Conservation (phyloP, 1,284 basidiomycete species). For the Pseudozyma hubeiensis region DNA sequence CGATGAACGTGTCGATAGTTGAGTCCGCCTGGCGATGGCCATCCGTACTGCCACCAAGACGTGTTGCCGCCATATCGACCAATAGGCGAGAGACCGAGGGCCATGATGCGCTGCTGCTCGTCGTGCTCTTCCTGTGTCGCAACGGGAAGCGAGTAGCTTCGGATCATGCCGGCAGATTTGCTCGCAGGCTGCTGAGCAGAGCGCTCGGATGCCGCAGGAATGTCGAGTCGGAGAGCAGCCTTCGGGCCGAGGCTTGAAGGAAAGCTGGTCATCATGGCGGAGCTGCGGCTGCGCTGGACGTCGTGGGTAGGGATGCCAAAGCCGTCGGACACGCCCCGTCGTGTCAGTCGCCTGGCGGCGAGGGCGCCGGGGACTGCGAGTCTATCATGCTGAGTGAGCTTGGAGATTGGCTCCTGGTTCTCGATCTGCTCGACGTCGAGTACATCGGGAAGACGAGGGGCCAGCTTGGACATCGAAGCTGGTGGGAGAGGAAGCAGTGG, state of each 20-base stretch:
- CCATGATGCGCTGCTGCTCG: slow-evolving; percentile 54
- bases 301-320: slow-evolving; percentile 12
- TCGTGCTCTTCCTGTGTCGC: slow-evolving; percentile 59
- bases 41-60: slow-evolving; percentile 51
- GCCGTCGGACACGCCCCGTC: slow-evolving; percentile 36
- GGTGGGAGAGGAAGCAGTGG: slow-evolving; percentile 43
- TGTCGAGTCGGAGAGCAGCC: slow-evolving; percentile 33
- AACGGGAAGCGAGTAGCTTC: slow-evolving; percentile 61
- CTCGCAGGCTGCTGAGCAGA: slow-evolving; percentile 8
- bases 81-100: slow-evolving; percentile 36
- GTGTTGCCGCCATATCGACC: slow-evolving; percentile 26
- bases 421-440: slow-evolving; percentile 17
- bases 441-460: background rate
- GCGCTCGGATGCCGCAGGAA: slow-evolving; percentile 25
- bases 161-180: slow-evolving; percentile 47
- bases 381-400: background rate
- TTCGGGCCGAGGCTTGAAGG: slow-evolving; percentile 13
- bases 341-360: slow-evolving; percentile 30
- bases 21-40: slow-evolving; percentile 44
- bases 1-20: slow-evolving; percentile 34
- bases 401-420: slow-evolving; percentile 13
- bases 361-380: slow-evolving; percentile 13
- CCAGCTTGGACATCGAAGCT: slow-evolving; percentile 9
- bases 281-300: slow-evolving; percentile 6
- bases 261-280: slow-evolving; percentile 1